Evolutionary conservation across 371 early-diverging fungal species (phyloP).

Genomic region (Mucor racemosus): DNA sequence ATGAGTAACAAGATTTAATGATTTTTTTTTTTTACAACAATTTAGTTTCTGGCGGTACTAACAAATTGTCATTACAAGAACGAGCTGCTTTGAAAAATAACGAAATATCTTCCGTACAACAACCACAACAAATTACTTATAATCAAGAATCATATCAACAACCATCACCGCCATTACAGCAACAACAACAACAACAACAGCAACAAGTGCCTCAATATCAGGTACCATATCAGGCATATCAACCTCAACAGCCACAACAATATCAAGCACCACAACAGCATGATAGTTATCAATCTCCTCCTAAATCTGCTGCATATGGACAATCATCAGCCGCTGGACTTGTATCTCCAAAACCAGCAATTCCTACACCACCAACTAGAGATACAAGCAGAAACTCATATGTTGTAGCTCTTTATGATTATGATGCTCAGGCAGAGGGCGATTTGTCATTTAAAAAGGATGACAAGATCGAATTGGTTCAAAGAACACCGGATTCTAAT

Average conservation of each 20-base stretch:
- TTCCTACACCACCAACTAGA: slow-evolving; percentile 12
- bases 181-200: neutral
- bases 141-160: neutral
- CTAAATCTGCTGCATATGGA: neutral
- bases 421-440: slow-evolving; percentile 69
- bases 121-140: slow-evolving; percentile 18
- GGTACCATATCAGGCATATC: neutral
- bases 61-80: slow-evolving; percentile 44
- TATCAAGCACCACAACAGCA: slow-evolving; percentile 17
- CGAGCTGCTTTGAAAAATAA: slow-evolving; percentile 39
- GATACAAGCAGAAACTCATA: neutral
- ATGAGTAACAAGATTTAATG: neutral
- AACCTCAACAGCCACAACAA: slow-evolving; percentile 14
- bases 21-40: neutral
- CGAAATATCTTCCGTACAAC: slow-evolving; percentile 10
- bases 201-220: slow-evolving; percentile 7
- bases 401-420: slow-evolving; percentile 74
- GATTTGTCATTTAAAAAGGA: slow-evolving; percentile 71
- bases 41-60: slow-evolving; percentile 41
- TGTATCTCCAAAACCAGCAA: slow-evolving; percentile 3
- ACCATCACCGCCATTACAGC: neutral
- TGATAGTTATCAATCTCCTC: neutral
- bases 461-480: slow-evolving; percentile 70
- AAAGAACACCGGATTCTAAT: slow-evolving; percentile 58
- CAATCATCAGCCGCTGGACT: neutral